These are phyloP conservation scores for Thermoascus crustaceus DNA, from an alignment of 2,329 filamentous ascomycete genomes.

Conservation along the genomic window DNA sequence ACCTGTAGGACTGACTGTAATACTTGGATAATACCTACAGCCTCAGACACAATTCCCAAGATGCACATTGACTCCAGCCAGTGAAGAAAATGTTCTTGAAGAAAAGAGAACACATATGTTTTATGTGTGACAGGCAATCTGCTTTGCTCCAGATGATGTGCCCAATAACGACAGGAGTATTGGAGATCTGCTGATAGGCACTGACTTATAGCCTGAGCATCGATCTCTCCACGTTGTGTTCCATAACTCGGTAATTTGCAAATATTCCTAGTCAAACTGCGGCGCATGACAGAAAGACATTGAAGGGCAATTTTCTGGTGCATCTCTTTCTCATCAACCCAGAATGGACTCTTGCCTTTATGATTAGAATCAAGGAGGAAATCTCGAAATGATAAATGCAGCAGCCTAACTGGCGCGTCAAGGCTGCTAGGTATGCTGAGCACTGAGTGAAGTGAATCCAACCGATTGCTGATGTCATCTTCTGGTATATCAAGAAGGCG, in stretches of 20 bases:
- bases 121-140: conserved; percentile 1
- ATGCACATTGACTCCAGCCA: conserved; percentile 20
- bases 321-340: conserved; percentile 22
- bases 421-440: conserved; percentile 9
- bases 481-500: conserved; percentile 7
- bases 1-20: conserved; percentile 10
- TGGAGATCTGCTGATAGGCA: conserved; percentile 13
- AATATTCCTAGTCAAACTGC: conserved; percentile 11
- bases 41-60: conserved; percentile 13
- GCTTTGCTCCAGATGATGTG: conserved; percentile 16
- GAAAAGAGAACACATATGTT: conserved; percentile 8
- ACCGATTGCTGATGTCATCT: conserved; percentile 5
- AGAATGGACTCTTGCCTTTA: conserved; percentile 13
- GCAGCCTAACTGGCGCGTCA: conserved; percentile 10
- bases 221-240: conserved; percentile 7
- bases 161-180: conserved; percentile 23
- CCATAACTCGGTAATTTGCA: conserved; percentile 7
- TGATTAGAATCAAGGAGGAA: conserved; percentile 19
- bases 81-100: conserved; percentile 16
- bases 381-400: conserved; percentile 26
- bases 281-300: conserved; percentile 17
- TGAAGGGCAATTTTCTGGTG: conserved; percentile 19
- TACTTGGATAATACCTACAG: conserved; percentile 10
- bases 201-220: conserved; percentile 7
- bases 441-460: conserved; percentile 15